Evolutionary conservation across 2,329 filamentous ascomycete genomes (phyloP).

Genomic region (Fusarium coffeatum): DNA sequence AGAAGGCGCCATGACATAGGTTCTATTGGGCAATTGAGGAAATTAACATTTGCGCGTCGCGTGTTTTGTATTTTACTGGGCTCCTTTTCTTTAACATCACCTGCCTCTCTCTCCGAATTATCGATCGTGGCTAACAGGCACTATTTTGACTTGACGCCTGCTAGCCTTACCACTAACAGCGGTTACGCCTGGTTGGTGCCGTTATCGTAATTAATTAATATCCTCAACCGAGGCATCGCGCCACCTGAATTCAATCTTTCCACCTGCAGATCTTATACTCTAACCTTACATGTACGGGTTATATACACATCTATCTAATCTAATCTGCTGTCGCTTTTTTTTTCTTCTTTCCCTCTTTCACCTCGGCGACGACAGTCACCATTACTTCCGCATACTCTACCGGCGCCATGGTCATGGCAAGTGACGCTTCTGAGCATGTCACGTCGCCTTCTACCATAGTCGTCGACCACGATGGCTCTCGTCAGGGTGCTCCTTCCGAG

Average conservation of each 20-base stretch:
- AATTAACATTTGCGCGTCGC: constrained; percentile 19
- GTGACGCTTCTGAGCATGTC: constrained; percentile 35
- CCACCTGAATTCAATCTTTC: constrained; percentile 14
- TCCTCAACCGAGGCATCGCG: constrained; percentile 27
- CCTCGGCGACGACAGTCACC: constrained; percentile 5
- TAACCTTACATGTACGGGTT: neutral
- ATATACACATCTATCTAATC: neutral
- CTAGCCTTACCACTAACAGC: constrained; percentile 27
- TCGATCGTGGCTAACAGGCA: neutral
- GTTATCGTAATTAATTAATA: constrained; percentile 40
- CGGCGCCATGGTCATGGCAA: constrained; percentile 38
- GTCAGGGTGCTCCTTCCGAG: constrained; percentile 59
- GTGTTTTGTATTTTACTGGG: neutral
- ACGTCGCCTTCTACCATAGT: constrained; percentile 36
- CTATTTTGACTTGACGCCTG: constrained; percentile 3
- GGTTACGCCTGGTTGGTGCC: constrained; percentile 11
- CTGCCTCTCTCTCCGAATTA: neutral
- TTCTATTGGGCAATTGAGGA: constrained; percentile 11
- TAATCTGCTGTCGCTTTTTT: neutral
- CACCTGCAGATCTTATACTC: constrained; percentile 3
- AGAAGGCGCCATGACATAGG: constrained; percentile 20
- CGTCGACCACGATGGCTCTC: constrained; percentile 41
- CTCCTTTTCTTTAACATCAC: constrained; percentile 12
- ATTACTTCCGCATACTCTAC: constrained; percentile 30
- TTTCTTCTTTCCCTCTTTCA: neutral